Evolutionary conservation across 495 filamentous ascomycete species (phyloP).

Genomic region (Aspergillus diversus): DNA sequence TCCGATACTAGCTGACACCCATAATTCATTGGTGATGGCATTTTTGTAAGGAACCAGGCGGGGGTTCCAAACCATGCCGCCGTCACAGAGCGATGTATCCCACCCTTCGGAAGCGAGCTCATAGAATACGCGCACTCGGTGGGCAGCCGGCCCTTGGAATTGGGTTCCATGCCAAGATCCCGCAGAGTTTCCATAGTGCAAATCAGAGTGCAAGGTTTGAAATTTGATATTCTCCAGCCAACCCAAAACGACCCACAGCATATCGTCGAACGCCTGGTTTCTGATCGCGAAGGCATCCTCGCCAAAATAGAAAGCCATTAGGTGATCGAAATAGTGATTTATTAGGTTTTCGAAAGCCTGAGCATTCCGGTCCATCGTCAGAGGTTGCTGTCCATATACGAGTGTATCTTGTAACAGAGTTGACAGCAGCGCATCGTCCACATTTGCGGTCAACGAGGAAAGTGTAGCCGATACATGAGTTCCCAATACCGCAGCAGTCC

Average conservation of each 20-base stretch:
- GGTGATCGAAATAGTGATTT: slow-evolving; percentile 80
- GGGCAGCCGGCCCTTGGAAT: slow-evolving; percentile 80
- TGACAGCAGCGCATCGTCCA: slow-evolving; percentile 27
- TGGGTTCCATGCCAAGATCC: slow-evolving; percentile 71
- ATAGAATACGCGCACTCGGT: slow-evolving; percentile 88
- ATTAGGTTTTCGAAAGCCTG: slow-evolving; percentile 70
- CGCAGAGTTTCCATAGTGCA: slow-evolving; percentile 47
- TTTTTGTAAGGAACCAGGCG: slow-evolving; percentile 88
- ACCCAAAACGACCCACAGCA: slow-evolving; percentile 93
- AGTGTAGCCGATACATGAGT: slow-evolving; percentile 77
- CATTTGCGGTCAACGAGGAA: slow-evolving; percentile 58
- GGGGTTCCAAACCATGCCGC: slow-evolving; percentile 94
- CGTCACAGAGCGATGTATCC: slow-evolving; percentile 80
- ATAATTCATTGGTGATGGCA: slow-evolving; percentile 95
- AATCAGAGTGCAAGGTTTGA: slow-evolving; percentile 67
- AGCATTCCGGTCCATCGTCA: slow-evolving; percentile 34
- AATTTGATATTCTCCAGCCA: slow-evolving; percentile 88
- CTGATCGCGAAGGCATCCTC: slow-evolving; percentile 78
- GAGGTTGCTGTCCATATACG: slow-evolving; percentile 19
- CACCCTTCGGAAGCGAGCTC: slow-evolving; percentile 78
- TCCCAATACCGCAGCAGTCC: slow-evolving; percentile 87
- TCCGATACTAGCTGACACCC: slow-evolving; percentile 75
- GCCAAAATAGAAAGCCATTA: slow-evolving; percentile 79
- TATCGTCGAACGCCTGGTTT: slow-evolving; percentile 89
- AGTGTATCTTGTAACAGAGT: slow-evolving; percentile 29